Evolutionary conservation across 2,329 filamentous ascomycete genomes (phyloP).

Genomic region (Saccharata proteae): DNA sequence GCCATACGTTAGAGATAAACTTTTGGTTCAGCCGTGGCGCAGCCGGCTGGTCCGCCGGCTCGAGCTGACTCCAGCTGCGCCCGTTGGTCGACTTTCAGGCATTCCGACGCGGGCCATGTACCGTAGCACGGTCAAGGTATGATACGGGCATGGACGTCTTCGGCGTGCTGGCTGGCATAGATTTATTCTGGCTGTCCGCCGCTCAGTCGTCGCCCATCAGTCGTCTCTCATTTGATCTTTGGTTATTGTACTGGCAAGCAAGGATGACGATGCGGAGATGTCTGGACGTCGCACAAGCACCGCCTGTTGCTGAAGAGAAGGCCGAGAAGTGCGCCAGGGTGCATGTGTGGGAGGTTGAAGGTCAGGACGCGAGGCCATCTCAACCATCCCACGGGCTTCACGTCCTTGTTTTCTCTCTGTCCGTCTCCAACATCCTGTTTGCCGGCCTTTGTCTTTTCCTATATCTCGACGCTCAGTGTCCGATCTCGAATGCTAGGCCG

Average conservation of each 20-base stretch:
- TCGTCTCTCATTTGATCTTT: neutral
- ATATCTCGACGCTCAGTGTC: constrained; percentile 7
- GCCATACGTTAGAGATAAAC: no score
- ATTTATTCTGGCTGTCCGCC: no score
- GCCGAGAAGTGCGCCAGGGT: neutral
- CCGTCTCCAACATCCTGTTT: constrained; percentile 7
- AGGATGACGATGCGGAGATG: no score
- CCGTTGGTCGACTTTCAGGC: no score
- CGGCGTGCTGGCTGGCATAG: no score
- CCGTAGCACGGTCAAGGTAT: no score
- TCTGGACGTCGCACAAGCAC: constrained; percentile 3
- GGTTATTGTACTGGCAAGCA: no score
- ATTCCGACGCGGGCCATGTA: no score
- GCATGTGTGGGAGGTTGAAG: constrained; percentile 2
- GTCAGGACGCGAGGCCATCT: constrained; percentile 1
- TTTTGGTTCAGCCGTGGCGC: no score
- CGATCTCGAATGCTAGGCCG: neutral
- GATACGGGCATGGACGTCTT: no score
- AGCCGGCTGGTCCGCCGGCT: no score
- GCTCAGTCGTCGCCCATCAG: neutral
- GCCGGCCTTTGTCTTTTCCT: constrained; percentile 6
- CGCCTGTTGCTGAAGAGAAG: constrained; percentile 1
- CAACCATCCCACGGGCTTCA: constrained; percentile 4
- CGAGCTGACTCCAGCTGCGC: no score
- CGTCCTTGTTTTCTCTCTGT: constrained; percentile 8